Percentiles rank a stretch among this genome's conserved stretches.
phyloP scores from a whole-genome alignment of 2,329 filamentous ascomycete species.

The Penicillium rolfsii region DNA sequence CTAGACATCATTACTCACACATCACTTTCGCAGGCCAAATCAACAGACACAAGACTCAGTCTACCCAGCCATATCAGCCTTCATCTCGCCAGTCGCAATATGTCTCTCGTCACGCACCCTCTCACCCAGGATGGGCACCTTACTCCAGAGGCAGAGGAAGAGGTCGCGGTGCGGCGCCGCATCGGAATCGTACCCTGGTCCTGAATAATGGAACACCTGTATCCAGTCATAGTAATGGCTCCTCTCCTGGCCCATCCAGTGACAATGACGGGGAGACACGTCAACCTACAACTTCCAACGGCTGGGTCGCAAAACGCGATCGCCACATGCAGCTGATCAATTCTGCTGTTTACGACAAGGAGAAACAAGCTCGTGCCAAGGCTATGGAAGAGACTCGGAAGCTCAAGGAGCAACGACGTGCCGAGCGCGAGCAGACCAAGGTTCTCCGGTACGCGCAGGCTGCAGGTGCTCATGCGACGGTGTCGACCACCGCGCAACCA shows the following conservation, averaged over 20 bases:
- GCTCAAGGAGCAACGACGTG: constrained; percentile 56
- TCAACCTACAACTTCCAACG: constrained; percentile 37
- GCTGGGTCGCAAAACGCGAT: constrained; percentile 74
- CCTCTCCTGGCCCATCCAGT: constrained; percentile 32
- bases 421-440: constrained; percentile 55
- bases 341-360: constrained; percentile 74
- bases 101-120: constrained; percentile 35
- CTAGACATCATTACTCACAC: constrained; percentile 12
- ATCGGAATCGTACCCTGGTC: constrained; percentile 66
- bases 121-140: constrained; percentile 48
- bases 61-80: constrained; percentile 25
- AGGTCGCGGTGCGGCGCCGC: constrained; percentile 39
- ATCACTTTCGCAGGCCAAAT: constrained; percentile 65
- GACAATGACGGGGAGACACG: constrained; percentile 36
- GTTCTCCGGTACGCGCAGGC: constrained; percentile 46
- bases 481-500: constrained; percentile 31
- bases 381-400: constrained; percentile 71
- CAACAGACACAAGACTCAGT: constrained; percentile 73
- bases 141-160: constrained; percentile 47
- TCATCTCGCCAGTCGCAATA: constrained; percentile 32
- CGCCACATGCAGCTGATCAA: constrained; percentile 84
- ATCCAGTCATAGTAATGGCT: constrained; percentile 26
- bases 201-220: constrained; percentile 55
- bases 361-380: constrained; percentile 67
- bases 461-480: constrained; percentile 26